Evolutionary conservation across 2,329 filamentous ascomycete genomes (phyloP).

Genomic region (Ophiosphaerella herpotricha): DNA sequence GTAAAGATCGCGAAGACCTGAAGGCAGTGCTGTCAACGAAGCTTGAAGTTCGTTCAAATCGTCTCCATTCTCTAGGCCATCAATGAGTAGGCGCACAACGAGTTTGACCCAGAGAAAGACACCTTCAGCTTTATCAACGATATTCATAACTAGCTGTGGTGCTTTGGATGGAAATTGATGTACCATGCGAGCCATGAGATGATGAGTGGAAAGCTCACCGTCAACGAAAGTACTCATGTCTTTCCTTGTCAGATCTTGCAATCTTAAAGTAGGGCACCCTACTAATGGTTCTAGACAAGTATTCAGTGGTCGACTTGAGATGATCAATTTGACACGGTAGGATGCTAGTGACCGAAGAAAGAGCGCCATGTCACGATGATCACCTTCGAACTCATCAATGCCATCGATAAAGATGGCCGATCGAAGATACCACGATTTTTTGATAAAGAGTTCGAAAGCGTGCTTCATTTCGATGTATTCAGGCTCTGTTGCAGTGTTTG

Average conservation of each 20-base stretch:
- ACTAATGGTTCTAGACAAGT: neutral
- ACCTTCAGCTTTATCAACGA: slow-evolving; percentile 3
- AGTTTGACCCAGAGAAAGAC: slow-evolving; percentile 13
- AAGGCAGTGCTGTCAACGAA: slow-evolving; percentile 8
- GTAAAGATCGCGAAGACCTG: slow-evolving; percentile 14
- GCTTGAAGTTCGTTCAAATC: slow-evolving; percentile 3
- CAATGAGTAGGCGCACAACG: slow-evolving; percentile 2
- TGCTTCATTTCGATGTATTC: neutral
- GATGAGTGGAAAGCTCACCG: neutral
- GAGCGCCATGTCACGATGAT: slow-evolving; percentile 9
- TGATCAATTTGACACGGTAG: slow-evolving; percentile 13
- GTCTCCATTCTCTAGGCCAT: slow-evolving; percentile 3
- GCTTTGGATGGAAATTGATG: neutral
- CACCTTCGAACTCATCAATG: slow-evolving; percentile 24
- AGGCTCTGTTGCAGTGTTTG: neutral
- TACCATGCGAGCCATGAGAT: neutral
- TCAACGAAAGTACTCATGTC: neutral
- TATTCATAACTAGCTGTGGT: neutral
- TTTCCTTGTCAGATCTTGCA: neutral
- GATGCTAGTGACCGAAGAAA: slow-evolving; percentile 4
- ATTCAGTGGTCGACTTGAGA: slow-evolving; percentile 19
- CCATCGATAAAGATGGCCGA: slow-evolving; percentile 24
- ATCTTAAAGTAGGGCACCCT: neutral
- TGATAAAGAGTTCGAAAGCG: neutral
- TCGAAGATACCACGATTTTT: neutral